These are phyloP conservation scores for Mollisia scopiformis DNA, from an alignment of 2,329 filamentous ascomycete genomes.

Conservation along the genomic window DNA sequence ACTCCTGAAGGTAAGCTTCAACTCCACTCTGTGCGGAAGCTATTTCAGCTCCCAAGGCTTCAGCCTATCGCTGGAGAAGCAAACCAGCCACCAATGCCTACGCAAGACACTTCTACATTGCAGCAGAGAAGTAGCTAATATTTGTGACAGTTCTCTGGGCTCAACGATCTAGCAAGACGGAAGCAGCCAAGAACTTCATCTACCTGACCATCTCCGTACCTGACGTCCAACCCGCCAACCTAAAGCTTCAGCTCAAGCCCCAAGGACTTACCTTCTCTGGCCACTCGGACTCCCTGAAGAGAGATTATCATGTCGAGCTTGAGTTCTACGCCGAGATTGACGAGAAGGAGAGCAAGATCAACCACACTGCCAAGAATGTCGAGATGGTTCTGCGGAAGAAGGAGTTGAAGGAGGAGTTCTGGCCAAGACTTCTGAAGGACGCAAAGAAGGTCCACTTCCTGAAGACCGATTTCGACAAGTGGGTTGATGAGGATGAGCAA, in stretches of 20 bases:
- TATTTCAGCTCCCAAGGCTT: conserved; percentile 8
- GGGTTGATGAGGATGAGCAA: conserved; percentile 72
- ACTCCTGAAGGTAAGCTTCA: conserved; percentile 36
- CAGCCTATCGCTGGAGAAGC: conserved; percentile 8
- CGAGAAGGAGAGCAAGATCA: conserved; percentile 77
- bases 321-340: conserved; percentile 93
- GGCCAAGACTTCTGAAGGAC: conserved; percentile 93
- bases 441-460: conserved; percentile 89
- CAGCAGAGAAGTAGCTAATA: conserved; percentile 19
- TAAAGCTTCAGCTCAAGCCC: conserved; percentile 84
- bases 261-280: conserved; percentile 80
- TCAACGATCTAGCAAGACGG: conserved; percentile 84
- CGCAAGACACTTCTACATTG: background rate
- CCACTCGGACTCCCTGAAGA: conserved; percentile 81
- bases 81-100: conserved; percentile 9
- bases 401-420: conserved; percentile 91
- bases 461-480: conserved; percentile 97
- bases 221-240: conserved; percentile 75
- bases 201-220: conserved; percentile 90
- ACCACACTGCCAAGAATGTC: conserved; percentile 86
- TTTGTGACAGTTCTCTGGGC: conserved; percentile 83
- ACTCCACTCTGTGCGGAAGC: background rate
- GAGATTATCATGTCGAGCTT: conserved; percentile 82
- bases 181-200: conserved; percentile 89
- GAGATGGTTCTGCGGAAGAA: conserved; percentile 96